Base-by-base conservation (phyloP, 2,329 filamentous ascomycete genomes). In the Alternaria panax region DNA sequence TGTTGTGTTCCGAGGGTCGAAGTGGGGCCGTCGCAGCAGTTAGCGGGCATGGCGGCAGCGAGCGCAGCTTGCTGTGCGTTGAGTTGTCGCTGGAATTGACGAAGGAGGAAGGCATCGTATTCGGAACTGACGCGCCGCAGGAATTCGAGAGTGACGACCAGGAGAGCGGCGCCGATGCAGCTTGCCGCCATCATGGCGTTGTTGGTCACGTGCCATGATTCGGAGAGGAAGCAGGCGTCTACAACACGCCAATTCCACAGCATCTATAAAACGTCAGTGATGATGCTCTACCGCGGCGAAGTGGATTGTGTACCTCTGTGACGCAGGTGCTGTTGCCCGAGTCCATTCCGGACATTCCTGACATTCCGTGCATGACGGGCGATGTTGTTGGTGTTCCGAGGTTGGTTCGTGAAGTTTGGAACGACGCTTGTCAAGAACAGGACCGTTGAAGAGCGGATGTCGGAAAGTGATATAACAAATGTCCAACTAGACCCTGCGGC, bases 241-340 rank as follows among this genome's bases (percentile, higher is more conserved):
- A 91, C 81, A 3, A 88, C 90, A 75, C 90, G 83, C 89, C 89
- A 92, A 77, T 92, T 93, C 89, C 90, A 92, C 40, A 92, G 81
- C 90, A 92, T 93, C 89, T 91, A 16, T 5, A 1, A 2, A 22
- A 30, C 5, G 48, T 66, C n/a, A 66, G 52, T 51, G 11, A 11
- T 41, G 28, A 25, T 22, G 38, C 25, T 16, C 28, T 24, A 22
- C 4, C 0, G 11, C 8, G 32, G 5, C 22, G 11, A 7, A n/a
- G 12, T 22, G 24, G n/a, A 25, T 6, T n/a, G 51, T 70, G 24
- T 65, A 79, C 79, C 53, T 79, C 78, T 63, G 79, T 80, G 59
- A 78, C 74, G 71, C 79, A 80, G 14, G 65, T 67, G 43, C 55
- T 66, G 46, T 70, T 69, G 8, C 38, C 20, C 6, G 70, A 65